Percentiles rank a stretch among this genome's conserved stretches.
Conservation (phyloP, 2,329 filamentous ascomycete species). For the Trichoderma cornu-damae region DNA sequence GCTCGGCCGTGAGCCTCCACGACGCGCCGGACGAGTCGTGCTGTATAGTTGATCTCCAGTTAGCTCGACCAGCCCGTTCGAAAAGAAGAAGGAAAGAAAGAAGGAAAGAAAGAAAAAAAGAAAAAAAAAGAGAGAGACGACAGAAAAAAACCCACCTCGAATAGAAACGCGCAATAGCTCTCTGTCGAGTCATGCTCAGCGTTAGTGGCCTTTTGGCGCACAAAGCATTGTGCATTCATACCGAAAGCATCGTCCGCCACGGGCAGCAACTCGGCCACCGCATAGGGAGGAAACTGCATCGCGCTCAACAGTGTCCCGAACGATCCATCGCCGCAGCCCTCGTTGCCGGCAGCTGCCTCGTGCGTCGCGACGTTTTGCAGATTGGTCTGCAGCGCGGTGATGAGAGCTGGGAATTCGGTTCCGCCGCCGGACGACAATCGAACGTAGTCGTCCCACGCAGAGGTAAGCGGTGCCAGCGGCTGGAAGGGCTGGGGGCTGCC, state of each 20-base stretch:
- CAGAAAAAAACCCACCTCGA: conserved; percentile 40
- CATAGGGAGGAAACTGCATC: conserved; percentile 39
- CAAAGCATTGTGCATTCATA: conserved; percentile 42
- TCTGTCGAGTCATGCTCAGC: conserved; percentile 32
- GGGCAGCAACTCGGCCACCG: conserved; percentile 36
- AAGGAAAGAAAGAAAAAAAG: not conserved
- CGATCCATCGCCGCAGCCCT: conserved; percentile 19
- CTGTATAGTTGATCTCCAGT: conserved; percentile 28
- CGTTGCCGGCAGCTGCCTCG: conserved; percentile 7
- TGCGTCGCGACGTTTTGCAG: conserved; percentile 34
- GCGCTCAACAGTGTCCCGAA: conserved; percentile 27
- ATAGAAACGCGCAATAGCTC: conserved; percentile 48
- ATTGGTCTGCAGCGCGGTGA: conserved; percentile 43
- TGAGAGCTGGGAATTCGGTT: conserved; percentile 36
- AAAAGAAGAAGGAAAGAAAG: not conserved
- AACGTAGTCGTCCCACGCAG: conserved; percentile 48
- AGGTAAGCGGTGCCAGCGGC: conserved; percentile 37
- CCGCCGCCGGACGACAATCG: conserved; percentile 32
- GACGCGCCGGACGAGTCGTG: conserved; percentile 41
- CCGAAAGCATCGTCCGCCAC: conserved; percentile 35
- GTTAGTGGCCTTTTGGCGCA: conserved; percentile 35
- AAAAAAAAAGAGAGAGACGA: not conserved
- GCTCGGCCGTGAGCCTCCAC: conserved; percentile 36
- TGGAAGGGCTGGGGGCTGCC: conserved; percentile 30
- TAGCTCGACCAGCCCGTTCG: not conserved